Evolutionary conservation across 371 early-diverging fungal species (phyloP).

Genomic region (Rhizopus microsporus): DNA sequence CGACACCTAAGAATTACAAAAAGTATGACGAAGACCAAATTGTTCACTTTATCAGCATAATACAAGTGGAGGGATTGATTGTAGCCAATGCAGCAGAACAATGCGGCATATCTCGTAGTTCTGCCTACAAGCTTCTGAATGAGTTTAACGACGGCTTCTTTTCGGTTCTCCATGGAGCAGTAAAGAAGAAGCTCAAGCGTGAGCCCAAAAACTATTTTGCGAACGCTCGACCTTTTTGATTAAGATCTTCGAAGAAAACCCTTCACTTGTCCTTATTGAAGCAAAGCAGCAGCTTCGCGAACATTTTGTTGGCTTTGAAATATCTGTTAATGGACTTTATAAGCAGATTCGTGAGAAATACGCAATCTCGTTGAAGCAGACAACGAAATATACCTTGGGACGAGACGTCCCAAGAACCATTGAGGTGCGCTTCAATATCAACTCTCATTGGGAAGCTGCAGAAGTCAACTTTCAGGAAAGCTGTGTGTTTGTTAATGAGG

Average conservation of each 20-base stretch:
- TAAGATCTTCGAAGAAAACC: too few relatives aligned
- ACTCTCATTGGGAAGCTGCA: slow-evolving; percentile 3
- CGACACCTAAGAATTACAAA: too few relatives aligned
- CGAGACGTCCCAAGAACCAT: too few relatives aligned
- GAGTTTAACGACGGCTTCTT: slow-evolving; percentile 13
- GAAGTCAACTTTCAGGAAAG: background rate
- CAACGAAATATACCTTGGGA: slow-evolving; percentile 13
- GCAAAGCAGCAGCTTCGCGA: slow-evolving; percentile 12
- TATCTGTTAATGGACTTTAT: slow-evolving; percentile 13
- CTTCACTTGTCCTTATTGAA: slow-evolving; percentile 14
- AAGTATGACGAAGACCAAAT: too few relatives aligned
- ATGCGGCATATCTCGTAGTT: slow-evolving; percentile 16
- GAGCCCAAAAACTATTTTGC: slow-evolving; percentile 12
- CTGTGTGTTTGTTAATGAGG: slow-evolving; percentile 10
- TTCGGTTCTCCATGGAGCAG: slow-evolving; percentile 5
- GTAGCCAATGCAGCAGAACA: slow-evolving; percentile 16
- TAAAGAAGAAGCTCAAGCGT: background rate
- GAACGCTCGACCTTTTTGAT: slow-evolving; percentile 17
- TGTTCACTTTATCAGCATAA: too few relatives aligned
- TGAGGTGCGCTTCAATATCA: slow-evolving; percentile 5
- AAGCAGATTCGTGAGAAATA: slow-evolving; percentile 19
- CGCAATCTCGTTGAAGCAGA: slow-evolving; percentile 13
- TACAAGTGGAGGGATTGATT: slow-evolving; percentile 16
- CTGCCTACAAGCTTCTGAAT: slow-evolving; percentile 12
- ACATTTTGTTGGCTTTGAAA: slow-evolving; percentile 4